phyloP scores from a whole-genome alignment of 768 basidiomycete genomes.

The Serendipita vermifera region DNA sequence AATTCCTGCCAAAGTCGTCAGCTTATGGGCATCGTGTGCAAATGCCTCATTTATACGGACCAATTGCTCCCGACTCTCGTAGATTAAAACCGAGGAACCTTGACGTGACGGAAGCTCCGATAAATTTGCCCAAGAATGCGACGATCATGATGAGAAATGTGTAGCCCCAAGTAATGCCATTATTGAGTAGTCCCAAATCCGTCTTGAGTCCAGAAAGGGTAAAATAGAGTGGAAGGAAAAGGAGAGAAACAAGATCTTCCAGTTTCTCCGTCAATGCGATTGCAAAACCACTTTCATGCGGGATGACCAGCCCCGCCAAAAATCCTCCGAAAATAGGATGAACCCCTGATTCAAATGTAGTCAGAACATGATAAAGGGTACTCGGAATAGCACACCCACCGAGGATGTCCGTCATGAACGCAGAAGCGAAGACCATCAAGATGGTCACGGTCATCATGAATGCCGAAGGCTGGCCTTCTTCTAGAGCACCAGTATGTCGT shows the following conservation, averaged over 20 bases:
- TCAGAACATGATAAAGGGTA: conserved; percentile 15
- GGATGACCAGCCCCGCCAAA: conserved; percentile 59
- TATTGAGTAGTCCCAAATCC: conserved; percentile 63
- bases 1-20: background rate
- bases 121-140: conserved; percentile 70
- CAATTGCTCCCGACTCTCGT: conserved; percentile 74
- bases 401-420: conserved; percentile 80
- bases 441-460: conserved; percentile 70
- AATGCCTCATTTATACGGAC: conserved; percentile 22
- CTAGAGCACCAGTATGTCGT: conserved; percentile 53
- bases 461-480: conserved; percentile 56
- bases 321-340: conserved; percentile 47
- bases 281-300: conserved; percentile 69
- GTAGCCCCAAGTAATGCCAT: conserved; percentile 72
- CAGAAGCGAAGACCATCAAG: conserved; percentile 56
- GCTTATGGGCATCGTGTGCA: background rate
- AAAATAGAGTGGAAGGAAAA: conserved; percentile 74
- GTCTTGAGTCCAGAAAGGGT: conserved; percentile 66
- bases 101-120: conserved; percentile 51
- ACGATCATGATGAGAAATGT: conserved; percentile 57
- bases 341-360: conserved; percentile 14
- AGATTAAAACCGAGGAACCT: conserved; percentile 47
- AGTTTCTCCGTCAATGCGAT: conserved; percentile 72
- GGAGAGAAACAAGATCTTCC: conserved; percentile 70
- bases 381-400: conserved; percentile 63